Conservation (phyloP, 1,284 basidiomycete species). For the Sanghuangporus baumii region DNA sequence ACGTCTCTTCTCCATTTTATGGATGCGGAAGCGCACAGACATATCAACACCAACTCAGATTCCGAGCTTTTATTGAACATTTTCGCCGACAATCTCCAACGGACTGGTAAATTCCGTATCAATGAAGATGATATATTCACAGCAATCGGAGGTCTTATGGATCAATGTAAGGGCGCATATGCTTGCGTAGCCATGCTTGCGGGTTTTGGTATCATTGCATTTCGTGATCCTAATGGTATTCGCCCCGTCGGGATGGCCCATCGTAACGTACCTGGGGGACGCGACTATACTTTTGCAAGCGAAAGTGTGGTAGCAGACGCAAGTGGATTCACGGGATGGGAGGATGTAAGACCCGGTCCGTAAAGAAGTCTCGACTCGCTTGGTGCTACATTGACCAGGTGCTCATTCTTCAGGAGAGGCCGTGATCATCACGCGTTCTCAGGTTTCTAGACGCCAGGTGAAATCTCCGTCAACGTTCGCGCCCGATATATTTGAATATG, state of each 20-base stretch:
- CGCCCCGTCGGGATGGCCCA: conserved; percentile 84
- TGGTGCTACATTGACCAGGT: not conserved
- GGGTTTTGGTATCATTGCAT: conserved; percentile 97
- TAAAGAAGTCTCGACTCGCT: conserved; percentile 8
- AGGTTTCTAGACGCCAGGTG: conserved; percentile 71
- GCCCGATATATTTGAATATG: conserved; percentile 99
- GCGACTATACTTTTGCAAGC: conserved; percentile 89
- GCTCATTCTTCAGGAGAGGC: conserved; percentile 68
- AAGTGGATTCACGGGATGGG: conserved; percentile 86
- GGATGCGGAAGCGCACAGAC: conserved; percentile 94
- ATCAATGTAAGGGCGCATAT: conserved; percentile 87
- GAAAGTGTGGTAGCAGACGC: conserved; percentile 98
- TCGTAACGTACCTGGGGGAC: conserved; percentile 42
- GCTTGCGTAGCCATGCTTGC: conserved; percentile 98
- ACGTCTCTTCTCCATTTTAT: conserved; percentile 81
- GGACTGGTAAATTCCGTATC: conserved; percentile 99
- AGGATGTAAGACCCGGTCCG: conserved; percentile 87
- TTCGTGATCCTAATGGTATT: conserved; percentile 99
- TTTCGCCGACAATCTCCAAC: conserved; percentile 95
- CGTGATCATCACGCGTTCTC: conserved; percentile 85
- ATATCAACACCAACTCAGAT: conserved; percentile 99
- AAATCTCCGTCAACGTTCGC: conserved; percentile 71
- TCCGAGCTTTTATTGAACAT: conserved; percentile 97
- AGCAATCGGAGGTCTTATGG: conserved; percentile 88
- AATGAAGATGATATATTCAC: conserved; percentile 99